Evolutionary conservation across 148 eudicot species (phyloP).

Genomic region (Salicornia ramosissima): DNA sequence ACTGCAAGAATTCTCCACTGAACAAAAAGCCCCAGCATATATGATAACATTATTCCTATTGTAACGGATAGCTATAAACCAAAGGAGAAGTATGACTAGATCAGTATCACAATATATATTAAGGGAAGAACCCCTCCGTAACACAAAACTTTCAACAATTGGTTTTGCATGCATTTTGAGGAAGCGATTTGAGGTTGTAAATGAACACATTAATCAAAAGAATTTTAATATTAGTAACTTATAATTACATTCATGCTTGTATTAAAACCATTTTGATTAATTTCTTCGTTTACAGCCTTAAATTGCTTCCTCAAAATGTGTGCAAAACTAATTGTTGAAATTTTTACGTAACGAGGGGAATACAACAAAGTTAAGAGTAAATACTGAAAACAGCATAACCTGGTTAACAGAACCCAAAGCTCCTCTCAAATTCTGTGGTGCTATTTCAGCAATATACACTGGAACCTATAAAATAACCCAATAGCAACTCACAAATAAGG

Average conservation of each 20-base stretch:
- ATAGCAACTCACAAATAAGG: neutral
- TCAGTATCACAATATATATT: neutral
- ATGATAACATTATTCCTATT: conserved; percentile 86
- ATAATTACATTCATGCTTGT: too few relatives aligned
- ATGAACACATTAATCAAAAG: too few relatives aligned
- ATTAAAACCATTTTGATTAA: too few relatives aligned
- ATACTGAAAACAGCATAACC: conserved; percentile 34
- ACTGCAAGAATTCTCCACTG: conserved; percentile 86
- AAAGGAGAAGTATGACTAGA: conserved; percentile 6
- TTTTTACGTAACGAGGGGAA: too few relatives aligned
- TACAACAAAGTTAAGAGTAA: neutral
- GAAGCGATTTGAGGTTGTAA: too few relatives aligned
- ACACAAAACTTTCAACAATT: too few relatives aligned
- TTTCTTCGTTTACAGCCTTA: too few relatives aligned
- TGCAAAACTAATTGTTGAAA: too few relatives aligned
- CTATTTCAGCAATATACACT: conserved; percentile 92
- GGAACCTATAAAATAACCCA: conserved; percentile 77
- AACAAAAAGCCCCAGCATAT: conserved; percentile 83
- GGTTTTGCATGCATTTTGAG: too few relatives aligned
- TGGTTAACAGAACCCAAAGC: conserved; percentile 90
- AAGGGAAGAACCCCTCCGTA: neutral
- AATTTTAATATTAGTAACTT: too few relatives aligned
- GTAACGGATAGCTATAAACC: conserved; percentile 76
- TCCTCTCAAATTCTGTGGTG: conserved; percentile 92
- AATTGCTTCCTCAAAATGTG: too few relatives aligned